Evolutionary conservation across 768 basidiomycete genomes (phyloP).

Genomic region (Trametopsis cervina): DNA sequence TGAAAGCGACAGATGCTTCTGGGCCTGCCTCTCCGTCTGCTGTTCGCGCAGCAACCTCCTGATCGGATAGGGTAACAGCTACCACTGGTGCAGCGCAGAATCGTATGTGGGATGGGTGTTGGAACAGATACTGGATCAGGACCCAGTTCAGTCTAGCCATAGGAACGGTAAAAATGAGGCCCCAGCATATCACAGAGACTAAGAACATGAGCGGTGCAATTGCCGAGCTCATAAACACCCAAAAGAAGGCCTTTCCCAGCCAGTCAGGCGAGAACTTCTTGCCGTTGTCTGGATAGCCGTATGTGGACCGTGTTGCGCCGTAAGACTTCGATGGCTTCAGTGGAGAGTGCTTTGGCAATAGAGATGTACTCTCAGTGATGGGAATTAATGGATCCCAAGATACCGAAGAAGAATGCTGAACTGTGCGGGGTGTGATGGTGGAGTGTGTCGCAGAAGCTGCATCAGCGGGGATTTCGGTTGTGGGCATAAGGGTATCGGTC

Average conservation of each 20-base stretch:
- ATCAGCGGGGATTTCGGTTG: conserved; percentile 20
- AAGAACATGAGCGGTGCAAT: conserved; percentile 86
- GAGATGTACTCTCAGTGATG: conserved; percentile 39
- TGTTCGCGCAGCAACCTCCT: conserved; percentile 22
- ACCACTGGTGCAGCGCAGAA: conserved; percentile 87
- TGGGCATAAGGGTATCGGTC: conserved; percentile 12
- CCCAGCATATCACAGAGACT: conserved; percentile 91
- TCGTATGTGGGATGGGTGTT: conserved; percentile 76
- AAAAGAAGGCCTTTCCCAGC: conserved; percentile 75
- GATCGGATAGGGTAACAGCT: conserved; percentile 33
- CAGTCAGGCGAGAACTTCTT: conserved; percentile 31
- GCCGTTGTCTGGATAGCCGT: conserved; percentile 14
- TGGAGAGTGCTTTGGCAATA: conserved; percentile 24
- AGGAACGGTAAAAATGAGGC: conserved; percentile 88
- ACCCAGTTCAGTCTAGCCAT: conserved; percentile 98
- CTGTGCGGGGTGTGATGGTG: conserved; percentile 36
- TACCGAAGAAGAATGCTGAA: conserved; percentile 30
- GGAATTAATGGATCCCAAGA: conserved; percentile 36
- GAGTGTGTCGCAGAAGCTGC: too few relatives aligned
- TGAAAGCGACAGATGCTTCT: conserved; percentile 51
- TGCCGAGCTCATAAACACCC: conserved; percentile 66
- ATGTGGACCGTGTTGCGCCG: conserved; percentile 41
- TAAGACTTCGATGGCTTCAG: conserved; percentile 50
- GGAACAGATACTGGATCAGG: conserved; percentile 76
- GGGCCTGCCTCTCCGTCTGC: conserved; percentile 21